Base-by-base conservation (phyloP, 768 basidiomycete genomes). In the Trametes meyenii region DNA sequence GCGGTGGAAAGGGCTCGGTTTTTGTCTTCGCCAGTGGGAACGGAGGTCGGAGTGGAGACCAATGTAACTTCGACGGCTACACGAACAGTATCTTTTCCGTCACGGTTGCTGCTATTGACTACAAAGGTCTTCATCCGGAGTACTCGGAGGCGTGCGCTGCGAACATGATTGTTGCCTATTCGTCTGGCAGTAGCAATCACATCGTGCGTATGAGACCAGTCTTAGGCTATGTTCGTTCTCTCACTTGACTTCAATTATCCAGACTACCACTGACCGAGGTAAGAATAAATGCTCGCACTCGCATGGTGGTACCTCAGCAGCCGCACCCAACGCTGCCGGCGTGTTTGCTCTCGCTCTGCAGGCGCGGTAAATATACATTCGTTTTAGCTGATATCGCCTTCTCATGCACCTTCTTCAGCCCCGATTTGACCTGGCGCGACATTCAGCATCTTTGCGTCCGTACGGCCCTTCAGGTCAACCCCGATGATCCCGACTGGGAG, bases 51-150 rank as follows among this genome's bases (percentile, higher is more conserved):
- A 82, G 83, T 56, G 93, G 90, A 17, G 97, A 99, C 71, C 96
- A 98, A 73, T 99, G 97, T 79, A 99, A 99, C 73, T 98, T 99
- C 70, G 96, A 98, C 67, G 97, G 97, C 7, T 99, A 99, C 73
- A 99, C 97, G 13, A 99, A 99, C 72, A 93, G 90, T 69, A 96
- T 98, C 60, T 98, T 93, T 75, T 93, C 92, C 7, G 86, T 99
- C 44, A 99, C 97, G 0, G 94, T 99, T 29, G 88, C 94, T n/a
- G 93, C 97, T 0, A 81, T 98, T 61, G 97, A 98, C 69, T 86
- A 89, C 73, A 92, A 92, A 71, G 96, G 95, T 16, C 75, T 95
- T 35, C 97, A 97, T 70, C 97, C 97, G 14, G 94, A 92, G 71
- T 98, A 99, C 69, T 98, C 96, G 4, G 97, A 99, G 74, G 78